These are phyloP conservation scores for Linanthus parryae DNA, from an alignment of 148 eudicot species.

Conservation along the genomic window DNA sequence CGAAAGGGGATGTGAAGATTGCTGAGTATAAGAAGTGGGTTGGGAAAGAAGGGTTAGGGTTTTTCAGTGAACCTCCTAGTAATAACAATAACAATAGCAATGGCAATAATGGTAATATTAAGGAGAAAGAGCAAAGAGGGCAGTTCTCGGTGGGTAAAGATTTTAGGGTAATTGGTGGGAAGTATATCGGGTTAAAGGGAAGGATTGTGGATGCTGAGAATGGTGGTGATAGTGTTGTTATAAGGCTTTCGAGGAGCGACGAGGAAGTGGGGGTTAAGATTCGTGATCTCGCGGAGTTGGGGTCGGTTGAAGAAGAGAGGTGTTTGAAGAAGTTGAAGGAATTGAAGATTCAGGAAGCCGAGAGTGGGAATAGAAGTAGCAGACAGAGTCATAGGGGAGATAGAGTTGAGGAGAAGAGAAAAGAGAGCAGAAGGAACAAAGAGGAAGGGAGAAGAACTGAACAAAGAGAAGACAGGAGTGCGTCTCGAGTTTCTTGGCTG, in stretches of 20 bases:
- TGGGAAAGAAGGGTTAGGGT: conserved; percentile 79
- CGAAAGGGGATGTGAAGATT: conserved; percentile 66
- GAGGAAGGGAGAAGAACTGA: conserved; percentile 23
- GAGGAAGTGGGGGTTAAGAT: conserved; percentile 41
- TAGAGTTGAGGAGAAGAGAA: conserved; percentile 11
- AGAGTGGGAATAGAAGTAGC: too few relatives aligned
- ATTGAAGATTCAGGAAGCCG: conserved; percentile 26
- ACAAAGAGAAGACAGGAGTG: conserved; percentile 13
- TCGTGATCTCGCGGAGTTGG: conserved; percentile 54
- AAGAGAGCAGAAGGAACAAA: conserved; percentile 27
- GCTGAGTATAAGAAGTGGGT: conserved; percentile 41
- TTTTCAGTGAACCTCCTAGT: conserved; percentile 21
- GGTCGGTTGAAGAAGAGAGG: conserved; percentile 64
- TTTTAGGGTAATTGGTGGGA: conserved; percentile 58
- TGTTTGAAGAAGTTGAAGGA: conserved; percentile 69
- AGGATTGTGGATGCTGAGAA: conserved; percentile 30
- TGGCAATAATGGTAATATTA: neutral
- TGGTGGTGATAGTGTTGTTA: conserved; percentile 29
- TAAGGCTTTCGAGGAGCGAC: conserved; percentile 39
- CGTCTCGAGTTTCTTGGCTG: conserved; percentile 47
- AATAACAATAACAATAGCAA: conserved; percentile 8
- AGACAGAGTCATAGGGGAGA: conserved; percentile 14
- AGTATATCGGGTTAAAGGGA: conserved; percentile 53
- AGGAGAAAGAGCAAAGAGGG: conserved; percentile 5
- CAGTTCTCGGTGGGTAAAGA: conserved; percentile 32